phyloP scores from a whole-genome alignment of 257 asterid genomes.

The Ligustrum vulgare region DNA sequence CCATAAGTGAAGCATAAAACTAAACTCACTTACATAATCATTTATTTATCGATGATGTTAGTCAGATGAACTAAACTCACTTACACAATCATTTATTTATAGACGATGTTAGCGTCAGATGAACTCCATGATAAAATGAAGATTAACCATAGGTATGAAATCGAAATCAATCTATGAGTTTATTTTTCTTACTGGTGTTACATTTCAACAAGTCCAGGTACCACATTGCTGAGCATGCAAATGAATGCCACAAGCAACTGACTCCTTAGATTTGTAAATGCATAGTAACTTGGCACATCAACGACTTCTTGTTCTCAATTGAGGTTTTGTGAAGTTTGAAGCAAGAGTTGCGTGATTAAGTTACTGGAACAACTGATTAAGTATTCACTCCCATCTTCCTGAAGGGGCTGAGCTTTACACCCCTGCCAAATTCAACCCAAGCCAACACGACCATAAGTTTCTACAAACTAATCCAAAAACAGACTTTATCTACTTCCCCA shows the following conservation, averaged over 20 bases:
- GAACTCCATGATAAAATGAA: background rate
- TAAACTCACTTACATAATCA: background rate
- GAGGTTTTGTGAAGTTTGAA: conserved; percentile 28
- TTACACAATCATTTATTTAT: background rate
- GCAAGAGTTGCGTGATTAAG: conserved; percentile 19
- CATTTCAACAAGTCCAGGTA: conserved; percentile 9
- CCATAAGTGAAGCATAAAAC: background rate
- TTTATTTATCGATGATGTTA: background rate
- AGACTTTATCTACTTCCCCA: background rate
- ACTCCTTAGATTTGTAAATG: conserved; percentile 21
- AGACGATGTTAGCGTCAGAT: background rate
- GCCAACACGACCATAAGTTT: conserved; percentile 35
- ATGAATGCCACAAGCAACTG: conserved; percentile 26
- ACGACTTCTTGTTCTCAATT: conserved; percentile 20
- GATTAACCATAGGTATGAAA: background rate
- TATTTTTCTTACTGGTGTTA: conserved; percentile 16
- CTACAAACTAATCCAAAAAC: conserved; percentile 15
- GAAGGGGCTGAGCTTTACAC: conserved; percentile 43
- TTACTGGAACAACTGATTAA: conserved; percentile 27
- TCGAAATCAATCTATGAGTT: background rate
- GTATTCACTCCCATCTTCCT: conserved; percentile 35
- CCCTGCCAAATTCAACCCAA: conserved; percentile 72
- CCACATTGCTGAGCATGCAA: conserved; percentile 19
- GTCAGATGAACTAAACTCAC: background rate
- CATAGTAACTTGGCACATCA: conserved; percentile 19